Percentiles rank a stretch among this genome's conserved stretches.
phyloP scores from a whole-genome alignment of 2,329 filamentous ascomycete genomes.

The Alternaria panax region DNA sequence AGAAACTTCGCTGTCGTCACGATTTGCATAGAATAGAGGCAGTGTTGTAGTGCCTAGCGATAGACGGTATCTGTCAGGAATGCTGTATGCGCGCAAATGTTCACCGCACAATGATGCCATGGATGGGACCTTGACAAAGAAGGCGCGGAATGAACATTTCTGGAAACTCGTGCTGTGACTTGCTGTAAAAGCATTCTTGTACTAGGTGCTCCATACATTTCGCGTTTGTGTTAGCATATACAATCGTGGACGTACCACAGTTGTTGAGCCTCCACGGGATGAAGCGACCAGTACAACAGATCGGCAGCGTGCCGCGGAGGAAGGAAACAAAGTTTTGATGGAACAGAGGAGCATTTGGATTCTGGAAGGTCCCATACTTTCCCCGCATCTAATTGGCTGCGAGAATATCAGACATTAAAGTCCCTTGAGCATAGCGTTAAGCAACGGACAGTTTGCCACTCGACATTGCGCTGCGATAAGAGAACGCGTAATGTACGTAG shows the following conservation, averaged over 20 bases:
- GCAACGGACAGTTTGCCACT: too few species aligned
- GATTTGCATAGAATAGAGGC: not conserved
- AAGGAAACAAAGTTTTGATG: not conserved
- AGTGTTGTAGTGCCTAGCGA: not conserved
- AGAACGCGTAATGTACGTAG: not conserved
- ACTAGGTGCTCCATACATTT: not conserved
- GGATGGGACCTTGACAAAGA: not conserved
- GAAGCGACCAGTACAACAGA: conserved; percentile 1
- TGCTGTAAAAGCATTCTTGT: not conserved
- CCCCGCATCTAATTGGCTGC: too few species aligned
- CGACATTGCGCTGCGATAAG: too few species aligned
- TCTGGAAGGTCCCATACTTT: not conserved
- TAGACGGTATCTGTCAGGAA: not conserved
- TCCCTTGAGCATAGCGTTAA: too few species aligned
- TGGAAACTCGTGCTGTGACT: not conserved
- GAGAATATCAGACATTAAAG: too few species aligned
- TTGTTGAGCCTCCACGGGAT: conserved; percentile 1
- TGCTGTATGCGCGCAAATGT: not conserved
- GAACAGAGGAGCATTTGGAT: not conserved
- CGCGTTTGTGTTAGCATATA: not conserved
- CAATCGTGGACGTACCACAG: not conserved
- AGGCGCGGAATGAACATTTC: not conserved
- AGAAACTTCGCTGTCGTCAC: not conserved
- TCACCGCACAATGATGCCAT: not conserved
- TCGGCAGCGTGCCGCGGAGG: conserved; percentile 2